Evolutionary conservation across 164 flowering plant genomes (phyloP), one percentile per base, ranked within the genome.

Genomic region (Magnolia kwangsiensis): DNA sequence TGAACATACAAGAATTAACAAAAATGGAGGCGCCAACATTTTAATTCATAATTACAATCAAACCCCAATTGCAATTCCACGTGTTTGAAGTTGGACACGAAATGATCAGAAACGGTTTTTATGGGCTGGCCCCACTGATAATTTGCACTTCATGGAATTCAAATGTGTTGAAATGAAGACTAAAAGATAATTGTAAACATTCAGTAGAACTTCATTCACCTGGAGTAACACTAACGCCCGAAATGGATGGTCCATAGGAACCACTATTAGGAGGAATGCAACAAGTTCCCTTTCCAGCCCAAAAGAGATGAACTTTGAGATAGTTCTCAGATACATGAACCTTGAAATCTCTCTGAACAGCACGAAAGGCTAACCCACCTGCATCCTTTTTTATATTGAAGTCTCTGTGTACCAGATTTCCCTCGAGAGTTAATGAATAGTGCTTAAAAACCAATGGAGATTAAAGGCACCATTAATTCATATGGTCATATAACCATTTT

Each of bases 231-330:
- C 90, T 91, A 79, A 96, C 81, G 49, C 98, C 97, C 66, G 98
- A 94, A 75, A 96, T 88, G 13, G 83, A 82, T 68, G 99, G 98
- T 73, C 99, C 99, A 83, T 90, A 96, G 9, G 82, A 70, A 11
- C 82, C 70, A 45, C 95, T 97, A 81, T 81, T 90, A 20, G 0
- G 8, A 76, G 99, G 99, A 63, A 90, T 85, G 82, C 97, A 93
- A 75, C 96, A 92, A 24, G 98, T 92, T 70, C 99, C 98, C 75
- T 93, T 95, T 71, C 98, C 99, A 83, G 95, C 94, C 99, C 99
- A 95, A 76, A 91, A 91, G 20, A 95, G 88, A 86, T 93, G 97
- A 64, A 95, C 82, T 75, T 95, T 97, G 49, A 95, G 83, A 77
- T 82, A 84, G 69, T 92, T 93, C 73, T 88, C 86, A 7, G 88